phyloP scores from a whole-genome alignment of 2,329 filamentous ascomycete species.

The Botryotinia narcissicola region DNA sequence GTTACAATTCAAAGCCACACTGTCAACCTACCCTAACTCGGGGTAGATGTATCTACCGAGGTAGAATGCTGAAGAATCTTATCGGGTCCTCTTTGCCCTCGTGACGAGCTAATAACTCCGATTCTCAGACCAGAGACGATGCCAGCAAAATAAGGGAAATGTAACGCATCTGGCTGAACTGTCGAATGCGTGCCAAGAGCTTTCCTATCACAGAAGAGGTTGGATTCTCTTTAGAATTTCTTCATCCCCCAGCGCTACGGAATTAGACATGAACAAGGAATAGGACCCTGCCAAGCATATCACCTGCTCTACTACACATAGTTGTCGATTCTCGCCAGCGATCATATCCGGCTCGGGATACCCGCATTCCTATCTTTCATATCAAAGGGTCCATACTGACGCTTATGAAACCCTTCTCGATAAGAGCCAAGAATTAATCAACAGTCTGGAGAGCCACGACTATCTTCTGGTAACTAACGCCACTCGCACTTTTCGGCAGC shows the following conservation, averaged over 20 bases:
- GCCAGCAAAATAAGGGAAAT: not conserved
- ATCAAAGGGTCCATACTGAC: not conserved
- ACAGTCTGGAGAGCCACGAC: not conserved
- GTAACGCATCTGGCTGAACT: not conserved
- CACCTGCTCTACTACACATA: not conserved
- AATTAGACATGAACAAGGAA: not conserved
- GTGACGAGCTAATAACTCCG: not conserved
- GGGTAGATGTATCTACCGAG: not conserved
- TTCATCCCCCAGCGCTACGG: not conserved
- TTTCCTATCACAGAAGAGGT: not conserved
- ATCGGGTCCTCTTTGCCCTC: not conserved
- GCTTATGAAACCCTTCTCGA: not conserved
- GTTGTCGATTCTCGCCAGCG: not conserved
- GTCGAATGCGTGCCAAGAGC: not conserved
- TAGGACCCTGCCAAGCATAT: not conserved
- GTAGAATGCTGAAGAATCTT: not conserved
- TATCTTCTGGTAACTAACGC: not conserved
- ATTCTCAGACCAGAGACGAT: not conserved
- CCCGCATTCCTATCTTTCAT: conserved; percentile 2
- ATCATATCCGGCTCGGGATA: not conserved
- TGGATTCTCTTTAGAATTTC: not conserved
- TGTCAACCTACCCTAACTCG: not conserved
- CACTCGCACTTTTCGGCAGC: not conserved
- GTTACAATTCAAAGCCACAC: not conserved
- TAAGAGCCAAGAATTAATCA: not conserved